Evolutionary conservation across 768 basidiomycete species (phyloP), one percentile per base, ranked within the genome.

Genomic region (Lactifluus pinguis): DNA sequence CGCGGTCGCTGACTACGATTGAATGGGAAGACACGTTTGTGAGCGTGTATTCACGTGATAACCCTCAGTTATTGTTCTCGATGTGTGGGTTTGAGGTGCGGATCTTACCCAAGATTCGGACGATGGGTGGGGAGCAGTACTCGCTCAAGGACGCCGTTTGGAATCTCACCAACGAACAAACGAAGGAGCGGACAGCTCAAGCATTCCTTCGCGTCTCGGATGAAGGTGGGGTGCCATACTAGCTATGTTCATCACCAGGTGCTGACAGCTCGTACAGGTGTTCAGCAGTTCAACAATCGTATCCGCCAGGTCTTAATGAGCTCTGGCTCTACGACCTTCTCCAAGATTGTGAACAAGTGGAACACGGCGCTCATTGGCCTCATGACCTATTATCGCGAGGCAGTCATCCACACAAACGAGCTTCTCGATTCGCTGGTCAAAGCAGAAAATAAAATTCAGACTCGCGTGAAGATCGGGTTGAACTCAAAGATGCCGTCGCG

Each of bases 41-140:
- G 66, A 95, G 92, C 59, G 95, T 98, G 49, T 99, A 91, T 75
- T 98, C 95, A 8, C 90, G 91, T 72, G 89, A 98, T 71, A 99
- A 98, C 74, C 97, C 97, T 29, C 97, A 99, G 67, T 76, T 99
- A 30, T 77, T 99, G 45, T 99, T 98, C 79, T 94, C 95, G 4
- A 98, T 98, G 95, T 92, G 86, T 69, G 93, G 95, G n/a, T 99
- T 99, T 69, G 97, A 99, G 75, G 81, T 99, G 60, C 93, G 97
- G 57, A 98, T 99, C 69, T 76, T 99, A 47, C 97, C 97, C 39
- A 95, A 98, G 80, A 89, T 93, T 58, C 80, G 97, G 68, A 95
- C 93, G 4, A 88, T 92, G 80, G 87, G 92, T 57, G 94, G 94
- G 66, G 95, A 98, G 72, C 92, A 95, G 71, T 99, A 94, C 78